Conservation (phyloP, 1,139 yeast genomes). For the Candida sp. region DNA sequence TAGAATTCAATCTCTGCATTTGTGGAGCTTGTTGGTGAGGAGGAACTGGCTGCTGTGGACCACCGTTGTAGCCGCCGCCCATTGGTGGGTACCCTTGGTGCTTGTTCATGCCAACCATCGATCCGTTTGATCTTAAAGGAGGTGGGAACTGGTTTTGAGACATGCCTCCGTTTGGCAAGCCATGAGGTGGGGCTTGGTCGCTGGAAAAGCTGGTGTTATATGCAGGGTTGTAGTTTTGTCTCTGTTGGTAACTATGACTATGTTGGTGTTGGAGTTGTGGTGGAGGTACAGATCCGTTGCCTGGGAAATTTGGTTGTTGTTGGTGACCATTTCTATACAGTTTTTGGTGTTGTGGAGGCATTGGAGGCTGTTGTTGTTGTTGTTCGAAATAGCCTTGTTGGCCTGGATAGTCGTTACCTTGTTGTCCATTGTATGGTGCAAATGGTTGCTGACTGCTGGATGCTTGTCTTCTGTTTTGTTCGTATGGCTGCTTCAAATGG, state of each 20-base stretch:
- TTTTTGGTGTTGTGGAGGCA: slow-evolving; percentile 3
- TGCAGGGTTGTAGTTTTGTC: slow-evolving; percentile 2
- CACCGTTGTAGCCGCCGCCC: slow-evolving; percentile 14
- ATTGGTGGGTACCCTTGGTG: slow-evolving; percentile 14
- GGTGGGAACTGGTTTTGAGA: slow-evolving; percentile 33
- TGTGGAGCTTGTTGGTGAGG: slow-evolving; percentile 10
- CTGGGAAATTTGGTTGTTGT: slow-evolving; percentile 3
- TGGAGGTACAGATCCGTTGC: slow-evolving; percentile 4
- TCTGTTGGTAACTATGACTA: slow-evolving; percentile 5
- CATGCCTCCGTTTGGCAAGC: slow-evolving; percentile 39
- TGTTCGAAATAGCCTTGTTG: slow-evolving; percentile 9
- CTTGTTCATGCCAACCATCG: slow-evolving; percentile 13
- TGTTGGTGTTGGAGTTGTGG: slow-evolving; percentile 5
- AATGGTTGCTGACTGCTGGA: slow-evolving; percentile 29
- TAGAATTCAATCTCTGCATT: slow-evolving; percentile 14
- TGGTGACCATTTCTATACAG: slow-evolving; percentile 8
- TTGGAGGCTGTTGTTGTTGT: slow-evolving; percentile 13
- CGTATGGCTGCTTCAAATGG: background rate
- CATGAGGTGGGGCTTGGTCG: slow-evolving; percentile 42
- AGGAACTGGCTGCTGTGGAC: background rate
- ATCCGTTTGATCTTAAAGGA: slow-evolving; percentile 20
- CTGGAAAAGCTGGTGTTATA: slow-evolving; percentile 5
- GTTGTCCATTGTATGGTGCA: slow-evolving; percentile 7
- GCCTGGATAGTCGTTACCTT: background rate
- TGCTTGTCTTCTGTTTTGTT: background rate